phyloP scores from a whole-genome alignment of 768 basidiomycete genomes.

The Termitomyces sp. region DNA sequence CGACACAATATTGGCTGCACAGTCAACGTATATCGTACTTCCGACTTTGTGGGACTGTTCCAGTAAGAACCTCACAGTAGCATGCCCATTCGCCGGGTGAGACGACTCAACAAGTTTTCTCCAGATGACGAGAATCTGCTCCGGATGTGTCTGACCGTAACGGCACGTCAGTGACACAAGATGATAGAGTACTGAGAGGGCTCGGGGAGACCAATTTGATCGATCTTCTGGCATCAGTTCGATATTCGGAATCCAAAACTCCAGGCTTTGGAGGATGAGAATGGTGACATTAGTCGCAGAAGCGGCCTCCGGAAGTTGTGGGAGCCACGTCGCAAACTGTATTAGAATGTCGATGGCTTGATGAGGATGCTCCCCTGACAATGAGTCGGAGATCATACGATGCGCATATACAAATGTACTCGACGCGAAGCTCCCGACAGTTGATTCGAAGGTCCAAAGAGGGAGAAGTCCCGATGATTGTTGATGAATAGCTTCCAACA shows the following conservation, averaged over 20 bases:
- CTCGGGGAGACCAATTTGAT: constrained; percentile 49
- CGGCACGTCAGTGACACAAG: constrained; percentile 78
- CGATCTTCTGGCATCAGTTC: constrained; percentile 60
- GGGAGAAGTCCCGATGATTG: constrained; percentile 61
- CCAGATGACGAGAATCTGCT: constrained; percentile 80
- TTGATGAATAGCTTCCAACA: constrained; percentile 68
- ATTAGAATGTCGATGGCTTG: constrained; percentile 60
- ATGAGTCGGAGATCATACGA: constrained; percentile 65
- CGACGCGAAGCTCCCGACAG: constrained; percentile 64
- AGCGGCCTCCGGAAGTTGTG: constrained; percentile 48
- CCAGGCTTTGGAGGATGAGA: constrained; percentile 70
- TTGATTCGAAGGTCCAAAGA: constrained; percentile 69
- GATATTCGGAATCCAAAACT: constrained; percentile 79
- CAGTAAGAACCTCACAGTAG: constrained; percentile 75
- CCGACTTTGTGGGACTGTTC: constrained; percentile 86
- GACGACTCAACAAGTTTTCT: constrained; percentile 68
- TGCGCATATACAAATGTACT: constrained; percentile 80
- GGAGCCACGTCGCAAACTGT: constrained; percentile 70
- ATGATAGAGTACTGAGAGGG: constrained; percentile 66
- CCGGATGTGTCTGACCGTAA: constrained; percentile 66
- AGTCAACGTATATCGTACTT: constrained; percentile 68
- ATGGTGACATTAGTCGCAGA: constrained; percentile 41
- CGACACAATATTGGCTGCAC: constrained; percentile 77
- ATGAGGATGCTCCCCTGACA: constrained; percentile 71
- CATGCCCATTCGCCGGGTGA: constrained; percentile 68